Base-by-base conservation (phyloP, 2,329 filamentous ascomycete genomes). In the Alternaria dauci region DNA sequence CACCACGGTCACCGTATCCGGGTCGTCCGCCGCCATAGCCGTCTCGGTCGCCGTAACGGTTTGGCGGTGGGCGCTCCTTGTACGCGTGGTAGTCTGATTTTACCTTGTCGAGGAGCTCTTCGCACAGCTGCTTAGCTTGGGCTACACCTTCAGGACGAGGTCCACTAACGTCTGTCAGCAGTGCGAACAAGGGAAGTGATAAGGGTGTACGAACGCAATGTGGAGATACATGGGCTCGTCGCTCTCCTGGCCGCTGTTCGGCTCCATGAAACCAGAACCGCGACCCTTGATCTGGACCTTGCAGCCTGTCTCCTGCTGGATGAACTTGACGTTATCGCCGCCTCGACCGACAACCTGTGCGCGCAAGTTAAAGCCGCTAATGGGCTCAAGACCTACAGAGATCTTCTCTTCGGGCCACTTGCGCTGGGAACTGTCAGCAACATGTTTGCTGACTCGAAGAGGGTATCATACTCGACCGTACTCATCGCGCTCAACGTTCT, bases 351-450 rank as follows among this genome's bases (percentile, higher is more conserved):
- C 95, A 47, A 99, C 94, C 77, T 98, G 94, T 53, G 95, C 95
- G 65, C 95, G 91, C 48, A 99, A 84, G 75, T 99, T 99, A 82
- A 99, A 99, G 20, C 95, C 95, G 25, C 90, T 92, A 54, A 98
- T 88, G 0, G 94, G 92, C 70, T 98, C 95, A 58, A 99, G 88
- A 64, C 89, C 88, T 70, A 99, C 94, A 1, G 93, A 90, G 51
- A 99, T 96, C 72, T 91, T 93, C 81, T 97, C 93, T 76, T 98
- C 95, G 1, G 95, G 94, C 95, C 95, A 99, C 92, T 98, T 99
- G 69, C 94, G 93, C 93, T 96, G 68, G 32, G 23, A 42, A 26
- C 47, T 51, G 65, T 81, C 59, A 80, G 73, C 58, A 57, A 44
- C 18, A 54, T 47, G 25, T 23, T 44, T 14, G 46, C n/a, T 18